Base-by-base conservation (phyloP, 2,329 filamentous ascomycete species). In the Plenodomus lindquistii region DNA sequence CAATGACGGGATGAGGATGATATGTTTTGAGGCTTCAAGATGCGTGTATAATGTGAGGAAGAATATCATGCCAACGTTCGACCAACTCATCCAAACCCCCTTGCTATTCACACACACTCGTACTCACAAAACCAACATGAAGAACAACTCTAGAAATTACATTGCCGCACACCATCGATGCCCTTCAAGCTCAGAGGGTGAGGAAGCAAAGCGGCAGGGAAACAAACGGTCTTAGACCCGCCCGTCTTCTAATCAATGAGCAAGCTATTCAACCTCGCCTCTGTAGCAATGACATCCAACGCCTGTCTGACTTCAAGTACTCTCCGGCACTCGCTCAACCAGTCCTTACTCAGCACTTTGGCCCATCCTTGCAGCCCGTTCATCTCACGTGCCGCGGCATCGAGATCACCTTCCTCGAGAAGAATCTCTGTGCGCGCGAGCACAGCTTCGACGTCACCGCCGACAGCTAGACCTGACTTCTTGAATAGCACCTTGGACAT, bases 401-500 rank as follows among this genome's bases (percentile, higher is more conserved):
- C 94, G 47, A 99, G 76, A 67, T 97, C 87, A 18, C 94, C 94
- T 76, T 97, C 91, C 76, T 99, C 92, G 17, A 99, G 81, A 61
- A 91, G 82, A 7, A 86, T 91, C 76, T 99, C 92, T 1, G 94
- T 93, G 55, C 94, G 83, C 2, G 89, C 89, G 39, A 99, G 82
- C 50, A 97, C 87, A 66, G 91, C 95, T 80, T 99, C 94, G 18
- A 97, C 93, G 67, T 97, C 93, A 61, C 90, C 82, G 17, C 93
- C 91, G 19, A 85, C 85, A 0, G 91, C 88, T 39, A 94, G 79
- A 5, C 71, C 72, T 3, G 71, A 86, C 82, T 97, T 97, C 80
- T 91, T 91, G 83, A 99, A 97, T 77, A 97, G 85, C 43, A 97
- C 81, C 77, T 96, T 95, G 79, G 90, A 96, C 63, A 99, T 79